A percentile compares a stretch with the other conserved stretches of the same genome.
Conservation (phyloP, 225 moss, liverwort and hornwort genomes). For the Thuidium tamariscinum region DNA sequence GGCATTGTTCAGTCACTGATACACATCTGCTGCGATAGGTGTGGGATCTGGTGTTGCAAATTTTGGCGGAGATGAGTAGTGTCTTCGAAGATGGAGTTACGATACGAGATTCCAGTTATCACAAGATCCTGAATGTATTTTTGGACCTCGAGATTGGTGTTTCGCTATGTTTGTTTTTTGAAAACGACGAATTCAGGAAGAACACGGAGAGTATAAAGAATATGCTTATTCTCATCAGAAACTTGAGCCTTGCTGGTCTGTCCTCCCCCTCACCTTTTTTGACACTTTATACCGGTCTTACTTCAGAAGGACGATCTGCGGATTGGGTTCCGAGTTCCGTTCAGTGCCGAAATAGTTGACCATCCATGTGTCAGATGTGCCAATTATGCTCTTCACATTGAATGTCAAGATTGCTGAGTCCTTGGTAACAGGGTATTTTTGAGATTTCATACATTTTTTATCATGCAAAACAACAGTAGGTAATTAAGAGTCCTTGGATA, state of each 20-base stretch:
- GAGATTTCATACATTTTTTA: no score
- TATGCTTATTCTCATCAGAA: conserved; percentile 8
- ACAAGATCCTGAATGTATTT: neutral
- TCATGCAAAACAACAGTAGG: no score
- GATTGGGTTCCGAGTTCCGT: neutral
- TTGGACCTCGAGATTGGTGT: neutral
- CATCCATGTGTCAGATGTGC: neutral
- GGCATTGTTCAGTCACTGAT: neutral
- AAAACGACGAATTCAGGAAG: neutral
- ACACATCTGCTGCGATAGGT: neutral
- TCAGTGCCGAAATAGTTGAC: neutral
- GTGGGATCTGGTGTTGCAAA: conserved; percentile 11
- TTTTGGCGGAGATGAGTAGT: conserved; percentile 15
- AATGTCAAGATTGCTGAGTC: no score
- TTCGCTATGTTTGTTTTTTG: neutral
- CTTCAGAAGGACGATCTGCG: no score
- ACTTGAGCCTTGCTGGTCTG: conserved; percentile 20
- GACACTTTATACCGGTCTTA: neutral
- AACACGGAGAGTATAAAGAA: neutral
- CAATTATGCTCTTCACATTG: neutral
- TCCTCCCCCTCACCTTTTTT: neutral
- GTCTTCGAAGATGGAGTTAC: neutral
- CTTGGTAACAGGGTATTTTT: no score
- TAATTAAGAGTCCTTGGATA: no score
- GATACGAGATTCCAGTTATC: neutral